Evolutionary conservation across 2,329 filamentous ascomycete species (phyloP).

Genomic region (Aspergillus floridensis): DNA sequence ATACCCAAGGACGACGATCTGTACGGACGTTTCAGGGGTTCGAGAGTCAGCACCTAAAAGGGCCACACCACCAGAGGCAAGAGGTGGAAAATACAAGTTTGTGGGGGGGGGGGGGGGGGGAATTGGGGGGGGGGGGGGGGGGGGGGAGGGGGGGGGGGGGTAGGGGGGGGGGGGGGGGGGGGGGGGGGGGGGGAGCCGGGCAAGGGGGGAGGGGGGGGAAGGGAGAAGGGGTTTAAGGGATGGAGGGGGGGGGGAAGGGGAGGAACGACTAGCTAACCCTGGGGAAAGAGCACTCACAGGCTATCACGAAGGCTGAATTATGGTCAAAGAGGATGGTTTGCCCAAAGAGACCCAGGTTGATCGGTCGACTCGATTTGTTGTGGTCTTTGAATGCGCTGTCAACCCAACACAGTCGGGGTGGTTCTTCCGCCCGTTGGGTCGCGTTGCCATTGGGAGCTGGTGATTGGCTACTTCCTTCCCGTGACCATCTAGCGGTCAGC

Average conservation of each 20-base stretch:
- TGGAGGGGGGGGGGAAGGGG: constrained; percentile 7
- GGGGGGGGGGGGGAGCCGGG: constrained; percentile 4
- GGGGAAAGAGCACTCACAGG: constrained; percentile 12
- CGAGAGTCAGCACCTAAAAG: constrained; percentile 19
- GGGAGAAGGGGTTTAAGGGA: constrained; percentile 17
- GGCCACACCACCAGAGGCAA: constrained; percentile 20
- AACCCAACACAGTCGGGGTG: constrained; percentile 19
- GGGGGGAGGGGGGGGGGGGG: constrained; percentile 4
- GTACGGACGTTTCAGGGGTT: constrained; percentile 28
- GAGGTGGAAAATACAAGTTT: constrained; percentile 7
- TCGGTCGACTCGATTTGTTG: constrained; percentile 44
- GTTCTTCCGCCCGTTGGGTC: constrained; percentile 39
- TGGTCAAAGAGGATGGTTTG: not conserved
- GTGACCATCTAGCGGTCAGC: constrained; percentile 22
- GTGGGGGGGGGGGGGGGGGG: constrained; percentile 16
- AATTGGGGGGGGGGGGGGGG: constrained; percentile 10
- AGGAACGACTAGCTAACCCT: constrained; percentile 9
- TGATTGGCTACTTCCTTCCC: constrained; percentile 28
- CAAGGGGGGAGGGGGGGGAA: constrained; percentile 12
- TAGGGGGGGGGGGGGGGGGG: constrained; percentile 12
- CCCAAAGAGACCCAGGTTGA: constrained; percentile 18
- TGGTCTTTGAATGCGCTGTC: constrained; percentile 46
- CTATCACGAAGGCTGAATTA: constrained; percentile 7
- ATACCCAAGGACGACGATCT: constrained; percentile 25
- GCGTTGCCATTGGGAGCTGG: constrained; percentile 23